Evolutionary conservation across 768 basidiomycete genomes (phyloP), one percentile per base, ranked within the genome.

Genomic region (Termitomyces sp.): DNA sequence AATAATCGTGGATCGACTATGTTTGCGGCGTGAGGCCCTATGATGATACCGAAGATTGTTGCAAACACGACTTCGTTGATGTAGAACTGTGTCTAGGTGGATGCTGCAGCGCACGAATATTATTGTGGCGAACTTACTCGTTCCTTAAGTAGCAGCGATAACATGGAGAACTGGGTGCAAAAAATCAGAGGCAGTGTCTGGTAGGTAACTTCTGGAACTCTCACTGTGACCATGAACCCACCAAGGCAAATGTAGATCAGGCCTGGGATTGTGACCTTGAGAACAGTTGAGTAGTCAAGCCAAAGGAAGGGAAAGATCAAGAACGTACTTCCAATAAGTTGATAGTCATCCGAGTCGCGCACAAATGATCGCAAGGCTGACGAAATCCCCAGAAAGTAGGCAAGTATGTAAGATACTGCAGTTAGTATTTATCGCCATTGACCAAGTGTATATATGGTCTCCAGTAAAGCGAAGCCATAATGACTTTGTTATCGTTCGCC

Each of bases 11-110:
- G 94, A 62, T 92, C 72, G 69, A 94, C 90, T 7, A 88, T 71
- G 35, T 80, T 78, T 27, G 84, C 81, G 45, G 76, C 81, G 56
- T 91, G 77, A 4, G 92, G 94, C 2, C 93, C 89, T 52, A 89
- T 79, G 45, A 84, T 55, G 38, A 83, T 68, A 3, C 82, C 81
- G 52, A 85, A 85, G 0, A 78, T 76, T 0, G 94, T 94, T 1
- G 92, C 94, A 25, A 96, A 84, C 22, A 94, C 86, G 39, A 95
- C 94, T 75, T 98, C 96, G 62, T 93, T 97, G 60, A 97, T 82
- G 64, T 88, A 96, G 6, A 95, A 64, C 82, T 91, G 50, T 10
- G 29, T 3, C 7, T 5, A 41, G 12, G 11, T 18, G 15, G 6
- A 36, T 16, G 47, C n/a, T n/a, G 2, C n/a, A 23, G 5, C 23